These are phyloP conservation scores for Coprinopsis sp. DNA, from an alignment of 768 basidiomycete genomes.

Conservation along the genomic window DNA sequence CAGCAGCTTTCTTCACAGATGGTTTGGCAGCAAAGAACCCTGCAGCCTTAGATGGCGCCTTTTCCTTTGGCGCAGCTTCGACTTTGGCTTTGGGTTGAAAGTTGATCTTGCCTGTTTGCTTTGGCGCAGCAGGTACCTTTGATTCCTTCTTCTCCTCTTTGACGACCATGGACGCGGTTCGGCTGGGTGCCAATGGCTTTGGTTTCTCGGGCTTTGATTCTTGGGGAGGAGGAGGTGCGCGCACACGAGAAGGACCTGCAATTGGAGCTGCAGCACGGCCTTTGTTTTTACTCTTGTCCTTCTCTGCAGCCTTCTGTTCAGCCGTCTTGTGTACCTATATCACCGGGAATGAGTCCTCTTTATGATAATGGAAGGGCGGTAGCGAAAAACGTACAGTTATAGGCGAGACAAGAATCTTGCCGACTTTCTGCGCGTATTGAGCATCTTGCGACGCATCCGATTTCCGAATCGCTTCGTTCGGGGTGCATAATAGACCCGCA, in stretches of 20 bases:
- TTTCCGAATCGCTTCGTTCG: slow-evolving; percentile 34
- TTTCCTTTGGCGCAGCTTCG: slow-evolving; percentile 20
- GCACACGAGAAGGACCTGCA: no score
- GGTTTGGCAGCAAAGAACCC: slow-evolving; percentile 16
- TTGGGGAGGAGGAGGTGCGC: no score
- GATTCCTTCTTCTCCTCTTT: slow-evolving; percentile 19
- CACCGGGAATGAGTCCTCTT: background rate
- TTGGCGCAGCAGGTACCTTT: slow-evolving; percentile 8
- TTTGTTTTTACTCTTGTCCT: slow-evolving; percentile 19
- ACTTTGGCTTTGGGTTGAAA: slow-evolving; percentile 14
- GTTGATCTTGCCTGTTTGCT: slow-evolving; percentile 13
- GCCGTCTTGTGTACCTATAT: no score
- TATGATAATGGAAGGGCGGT: no score
- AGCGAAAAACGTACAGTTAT: slow-evolving; percentile 44
- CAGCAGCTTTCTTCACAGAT: slow-evolving; percentile 15
- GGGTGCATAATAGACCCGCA: slow-evolving; percentile 37
- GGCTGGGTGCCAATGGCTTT: no score
- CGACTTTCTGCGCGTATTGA: slow-evolving; percentile 37
- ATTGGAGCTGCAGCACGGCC: slow-evolving; percentile 32
- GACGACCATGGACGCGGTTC: slow-evolving; percentile 10
- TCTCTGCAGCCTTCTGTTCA: no score
- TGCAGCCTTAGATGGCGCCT: slow-evolving; percentile 20
- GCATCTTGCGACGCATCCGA: slow-evolving; percentile 39
- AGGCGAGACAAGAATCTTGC: slow-evolving; percentile 36
- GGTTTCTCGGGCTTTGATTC: no score